Percentiles rank a stretch among this genome's conserved stretches.
Evolutionary conservation across 352 stramenopile species (phyloP).

Genomic region (Aphanomyces euteiches): DNA sequence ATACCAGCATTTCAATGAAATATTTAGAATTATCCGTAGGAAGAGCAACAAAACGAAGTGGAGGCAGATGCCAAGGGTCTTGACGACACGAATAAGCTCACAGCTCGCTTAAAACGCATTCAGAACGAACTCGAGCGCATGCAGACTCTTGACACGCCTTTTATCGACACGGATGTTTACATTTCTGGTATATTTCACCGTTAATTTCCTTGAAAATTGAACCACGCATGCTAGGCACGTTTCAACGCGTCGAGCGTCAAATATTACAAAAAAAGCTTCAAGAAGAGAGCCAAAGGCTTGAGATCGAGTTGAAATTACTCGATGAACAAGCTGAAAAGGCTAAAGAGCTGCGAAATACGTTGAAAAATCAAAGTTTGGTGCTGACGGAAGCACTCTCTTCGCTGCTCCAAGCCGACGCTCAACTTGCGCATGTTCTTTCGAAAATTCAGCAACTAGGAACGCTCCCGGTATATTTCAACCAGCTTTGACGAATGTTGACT

Average conservation of each 20-base stretch:
- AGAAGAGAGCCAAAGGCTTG: constrained; percentile 1
- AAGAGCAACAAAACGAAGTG: constrained; percentile 24
- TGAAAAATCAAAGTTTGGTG: background rate
- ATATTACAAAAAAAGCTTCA: constrained; percentile 10
- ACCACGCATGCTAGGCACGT: constrained; percentile 1
- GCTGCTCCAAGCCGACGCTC: constrained; percentile 7
- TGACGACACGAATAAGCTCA: background rate
- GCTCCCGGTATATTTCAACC: no score
- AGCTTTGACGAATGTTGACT: no score
- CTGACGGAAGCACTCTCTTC: background rate
- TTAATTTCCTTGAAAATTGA: background rate
- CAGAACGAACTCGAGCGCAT: constrained; percentile 6
- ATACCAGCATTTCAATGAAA: background rate
- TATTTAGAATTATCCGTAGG: background rate
- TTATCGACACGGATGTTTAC: constrained; percentile 22
- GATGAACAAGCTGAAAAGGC: background rate
- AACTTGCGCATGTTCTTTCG: background rate
- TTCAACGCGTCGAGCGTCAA: constrained; percentile 11
- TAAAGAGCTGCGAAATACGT: background rate
- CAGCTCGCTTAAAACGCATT: constrained; percentile 4
- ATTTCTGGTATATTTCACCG: constrained; percentile 9
- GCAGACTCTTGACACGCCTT: background rate
- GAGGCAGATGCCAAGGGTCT: constrained; percentile 19
- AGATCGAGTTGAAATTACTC: background rate
- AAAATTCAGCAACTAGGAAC: no score